Evolutionary conservation across 306 rosid species (phyloP).

Genomic region (Notholithocarpus densiflorus): DNA sequence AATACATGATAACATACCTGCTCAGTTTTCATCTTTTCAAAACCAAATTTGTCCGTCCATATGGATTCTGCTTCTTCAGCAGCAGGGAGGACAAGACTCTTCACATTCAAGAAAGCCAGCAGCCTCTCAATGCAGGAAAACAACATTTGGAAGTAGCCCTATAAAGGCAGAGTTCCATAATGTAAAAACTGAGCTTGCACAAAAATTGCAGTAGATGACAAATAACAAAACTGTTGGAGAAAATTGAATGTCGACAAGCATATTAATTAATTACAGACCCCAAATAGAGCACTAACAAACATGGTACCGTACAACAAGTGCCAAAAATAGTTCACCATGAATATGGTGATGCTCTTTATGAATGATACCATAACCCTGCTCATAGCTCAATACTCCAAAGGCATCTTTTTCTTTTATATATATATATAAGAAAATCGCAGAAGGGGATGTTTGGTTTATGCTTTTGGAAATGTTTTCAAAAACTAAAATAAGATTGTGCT

Average conservation of each 20-base stretch:
- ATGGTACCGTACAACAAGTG: neutral
- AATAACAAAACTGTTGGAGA: neutral
- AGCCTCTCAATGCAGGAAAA: constrained; percentile 88
- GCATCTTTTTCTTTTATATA: no score
- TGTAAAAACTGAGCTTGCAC: neutral
- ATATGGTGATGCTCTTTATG: neutral
- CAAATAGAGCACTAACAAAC: neutral
- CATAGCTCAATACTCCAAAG: no score
- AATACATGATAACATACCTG: constrained; percentile 48
- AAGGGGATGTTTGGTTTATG: no score
- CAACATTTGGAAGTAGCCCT: constrained; percentile 94
- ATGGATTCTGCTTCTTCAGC: constrained; percentile 92
- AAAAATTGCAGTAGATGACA: neutral
- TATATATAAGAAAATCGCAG: no score
- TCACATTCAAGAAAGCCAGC: constrained; percentile 69
- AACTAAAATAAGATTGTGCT: no score
- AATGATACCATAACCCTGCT: neutral
- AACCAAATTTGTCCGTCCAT: constrained; percentile 87
- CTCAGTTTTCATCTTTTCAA: constrained; percentile 65
- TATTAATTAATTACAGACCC: neutral
- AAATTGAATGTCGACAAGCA: neutral
- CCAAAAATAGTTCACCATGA: neutral
- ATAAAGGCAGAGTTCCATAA: constrained; percentile 11
- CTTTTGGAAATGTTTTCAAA: no score
- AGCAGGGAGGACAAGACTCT: constrained; percentile 84